Conservation (phyloP, 1,284 basidiomycete species). For the Apiotrichum sp. region DNA sequence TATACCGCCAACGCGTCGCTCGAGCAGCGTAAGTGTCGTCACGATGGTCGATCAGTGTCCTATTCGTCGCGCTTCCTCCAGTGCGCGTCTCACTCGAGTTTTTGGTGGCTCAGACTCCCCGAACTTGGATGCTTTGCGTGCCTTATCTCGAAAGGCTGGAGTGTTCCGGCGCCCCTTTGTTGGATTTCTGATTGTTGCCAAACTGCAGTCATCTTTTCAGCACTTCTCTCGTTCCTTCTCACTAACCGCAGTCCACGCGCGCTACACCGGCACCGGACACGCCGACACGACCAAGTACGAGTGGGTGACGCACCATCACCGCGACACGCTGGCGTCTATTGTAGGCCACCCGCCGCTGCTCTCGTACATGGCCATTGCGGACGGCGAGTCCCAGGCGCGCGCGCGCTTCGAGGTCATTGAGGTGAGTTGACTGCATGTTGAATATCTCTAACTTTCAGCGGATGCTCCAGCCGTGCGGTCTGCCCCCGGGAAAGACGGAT, state of each 20-base stretch:
- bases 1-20: constrained; percentile 92
- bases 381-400: constrained; percentile 82
- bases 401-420: constrained; percentile 94
- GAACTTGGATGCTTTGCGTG: too few species aligned
- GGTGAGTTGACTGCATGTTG: constrained; percentile 52
- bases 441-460: constrained; percentile 52
- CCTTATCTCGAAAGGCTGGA: too few species aligned
- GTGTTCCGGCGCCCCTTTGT: too few species aligned
- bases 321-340: constrained; percentile 87
- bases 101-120: too few species aligned
- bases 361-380: constrained; percentile 84
- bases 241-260: constrained; percentile 70
- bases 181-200: too few species aligned
- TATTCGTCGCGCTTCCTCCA: too few species aligned
- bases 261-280: constrained; percentile 93
- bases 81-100: too few species aligned
- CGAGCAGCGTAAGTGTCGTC: constrained; percentile 66
- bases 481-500: constrained; percentile 87
- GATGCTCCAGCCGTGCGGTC: constrained; percentile 98
- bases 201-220: too few species aligned
- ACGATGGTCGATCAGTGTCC: too few species aligned
- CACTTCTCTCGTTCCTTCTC: not conserved
- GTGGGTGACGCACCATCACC: constrained; percentile 95
- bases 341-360: constrained; percentile 81
- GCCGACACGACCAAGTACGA: constrained; percentile 93